Evolutionary conservation across 495 filamentous ascomycete genomes (phyloP).

Genomic region (Chaetomium cochliodes): DNA sequence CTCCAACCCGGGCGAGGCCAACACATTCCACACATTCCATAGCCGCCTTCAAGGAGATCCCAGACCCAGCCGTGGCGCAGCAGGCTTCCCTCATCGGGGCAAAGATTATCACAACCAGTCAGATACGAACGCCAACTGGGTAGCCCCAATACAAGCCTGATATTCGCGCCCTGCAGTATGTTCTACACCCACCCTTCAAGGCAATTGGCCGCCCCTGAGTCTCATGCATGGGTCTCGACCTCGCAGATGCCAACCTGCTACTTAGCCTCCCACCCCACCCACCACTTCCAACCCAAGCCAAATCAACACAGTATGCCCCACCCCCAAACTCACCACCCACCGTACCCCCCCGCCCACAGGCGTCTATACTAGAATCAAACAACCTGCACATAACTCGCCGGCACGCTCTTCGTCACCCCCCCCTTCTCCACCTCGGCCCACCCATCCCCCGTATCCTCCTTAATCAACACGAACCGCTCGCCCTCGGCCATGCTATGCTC

Average conservation of each 20-base stretch:
- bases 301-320: not conserved
- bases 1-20: too few species aligned
- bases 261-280: not conserved
- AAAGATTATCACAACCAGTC: too few species aligned
- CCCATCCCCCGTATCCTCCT: conserved; percentile 81
- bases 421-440: conserved; percentile 96
- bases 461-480: conserved; percentile 85
- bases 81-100: not conserved
- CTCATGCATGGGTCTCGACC: not conserved
- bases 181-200: not conserved
- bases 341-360: too few species aligned
- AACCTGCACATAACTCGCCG: conserved; percentile 86
- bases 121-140: not conserved
- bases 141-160: conserved; percentile 7
- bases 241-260: not conserved
- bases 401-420: conserved; percentile 87
- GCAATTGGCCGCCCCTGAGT: not conserved
- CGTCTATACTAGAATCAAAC: too few species aligned
- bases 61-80: not conserved
- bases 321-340: not conserved
- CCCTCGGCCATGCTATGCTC: conserved; percentile 91
- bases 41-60: too few species aligned
- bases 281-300: not conserved
- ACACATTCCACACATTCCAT: too few species aligned
- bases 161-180: not conserved